Base-by-base conservation (phyloP, 441 rosid species). In the Hypseocharis bilobata region DNA sequence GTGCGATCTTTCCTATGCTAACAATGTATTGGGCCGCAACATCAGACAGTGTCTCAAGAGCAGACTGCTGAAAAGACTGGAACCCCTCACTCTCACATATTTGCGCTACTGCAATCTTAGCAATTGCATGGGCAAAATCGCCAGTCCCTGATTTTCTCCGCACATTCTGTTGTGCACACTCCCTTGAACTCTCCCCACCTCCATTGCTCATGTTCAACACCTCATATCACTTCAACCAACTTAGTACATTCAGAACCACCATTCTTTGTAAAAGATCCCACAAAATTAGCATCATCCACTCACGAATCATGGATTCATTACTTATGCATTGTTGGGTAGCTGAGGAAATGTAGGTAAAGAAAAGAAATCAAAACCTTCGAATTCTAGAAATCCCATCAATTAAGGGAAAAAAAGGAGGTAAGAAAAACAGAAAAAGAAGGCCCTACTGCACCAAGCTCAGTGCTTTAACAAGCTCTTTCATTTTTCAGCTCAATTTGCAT, bases 131-230 rank as follows among this genome's bases (percentile, higher is more conserved):
- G 0, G 85, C 65, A 55, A 86, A 93, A 36, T 83, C 87, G 66
- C 77, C 85, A 5, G 78, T 77, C 8, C 74, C 65, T 5, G 68
- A 77, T 69, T 78, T 83, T 60, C 76, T 70, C 73, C 68, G 76
- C 11, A 64, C 40, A 4, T 69, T 73, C 20, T 49, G 23, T 23
- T 77, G 77, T 75, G 74, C 88, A 63, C 67, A 78, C 65, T 82
- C 74, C 72, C 78, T 81, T 76, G 80, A 85, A 76, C 81, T 87
- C 85, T 86, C 86, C 81, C 84, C 79, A 49, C 86, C 91, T 77
- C 97, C 95, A 92, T 88, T 78, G 82, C 77, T 92, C 98, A 92
- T 92, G 75, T 88, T 92, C 94, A 78, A 83, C 76, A 78, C 76
- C 76, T 79, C 79, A 80, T 78, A 84, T 86, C 88, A 83, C 84